phyloP scores from a whole-genome alignment of 2,329 filamentous ascomycete species.

The Fusarium sp. region DNA sequence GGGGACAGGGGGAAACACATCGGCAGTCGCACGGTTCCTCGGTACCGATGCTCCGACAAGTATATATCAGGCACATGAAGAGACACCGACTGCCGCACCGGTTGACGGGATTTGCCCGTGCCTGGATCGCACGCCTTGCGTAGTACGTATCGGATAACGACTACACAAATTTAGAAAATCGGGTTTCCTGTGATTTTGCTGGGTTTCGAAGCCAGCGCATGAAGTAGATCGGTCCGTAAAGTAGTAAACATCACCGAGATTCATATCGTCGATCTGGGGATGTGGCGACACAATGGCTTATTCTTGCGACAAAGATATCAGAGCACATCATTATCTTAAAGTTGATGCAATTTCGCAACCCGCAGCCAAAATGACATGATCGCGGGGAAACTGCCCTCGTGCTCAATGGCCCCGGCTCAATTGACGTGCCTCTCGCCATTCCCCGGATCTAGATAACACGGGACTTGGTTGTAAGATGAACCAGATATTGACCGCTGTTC shows the following conservation, averaged over 20 bases:
- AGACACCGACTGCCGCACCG: conserved; percentile 38
- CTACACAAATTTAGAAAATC: not conserved
- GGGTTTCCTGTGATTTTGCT: not conserved
- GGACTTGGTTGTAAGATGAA: conserved; percentile 34
- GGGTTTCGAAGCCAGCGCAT: not conserved
- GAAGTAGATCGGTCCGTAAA: not conserved
- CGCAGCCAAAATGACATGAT: conserved; percentile 46
- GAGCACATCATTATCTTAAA: conserved; percentile 9
- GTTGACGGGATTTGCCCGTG: conserved; percentile 10
- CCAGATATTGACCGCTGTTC: conserved; percentile 5
- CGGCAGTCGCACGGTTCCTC: conserved; percentile 44
- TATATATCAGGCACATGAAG: not conserved
- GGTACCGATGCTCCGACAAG: conserved; percentile 38
- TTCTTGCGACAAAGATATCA: conserved; percentile 35
- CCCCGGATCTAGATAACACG: conserved; percentile 22
- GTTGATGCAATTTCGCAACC: conserved; percentile 40
- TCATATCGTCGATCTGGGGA: conserved; percentile 16
- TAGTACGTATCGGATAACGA: not conserved
- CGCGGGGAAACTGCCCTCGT: conserved; percentile 44
- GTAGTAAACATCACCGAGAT: not conserved
- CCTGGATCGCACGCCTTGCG: conserved; percentile 12
- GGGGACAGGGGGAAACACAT: conserved; percentile 3
- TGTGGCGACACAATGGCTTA: conserved; percentile 30
- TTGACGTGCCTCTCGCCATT: conserved; percentile 16
- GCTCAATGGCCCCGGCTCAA: conserved; percentile 28